Conservation (phyloP, 1,139 yeast species). For the Sporopachydermia cereana region DNA sequence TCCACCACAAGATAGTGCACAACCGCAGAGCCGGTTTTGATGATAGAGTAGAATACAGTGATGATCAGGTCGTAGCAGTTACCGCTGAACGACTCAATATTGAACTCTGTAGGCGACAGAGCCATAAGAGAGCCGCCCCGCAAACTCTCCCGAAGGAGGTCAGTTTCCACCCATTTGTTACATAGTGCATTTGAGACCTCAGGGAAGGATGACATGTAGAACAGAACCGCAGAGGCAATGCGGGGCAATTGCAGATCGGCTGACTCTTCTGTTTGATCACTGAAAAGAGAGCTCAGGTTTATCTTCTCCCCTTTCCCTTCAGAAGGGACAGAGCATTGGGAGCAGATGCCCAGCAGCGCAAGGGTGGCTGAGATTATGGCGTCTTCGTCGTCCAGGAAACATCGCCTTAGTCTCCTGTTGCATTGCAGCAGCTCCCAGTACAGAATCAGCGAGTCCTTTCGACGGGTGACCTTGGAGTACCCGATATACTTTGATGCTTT, state of each 20-base stretch:
- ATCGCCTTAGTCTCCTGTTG: slow-evolving; percentile 28
- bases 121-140: background rate
- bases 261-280: background rate
- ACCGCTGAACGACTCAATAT: slow-evolving; percentile 1
- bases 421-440: slow-evolving; percentile 73
- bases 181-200: background rate
- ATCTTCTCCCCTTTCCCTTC: background rate
- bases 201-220: background rate
- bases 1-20: background rate
- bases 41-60: background rate
- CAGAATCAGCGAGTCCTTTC: slow-evolving; percentile 42
- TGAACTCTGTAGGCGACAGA: slow-evolving; percentile 1
- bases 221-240: background rate
- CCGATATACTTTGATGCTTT: background rate
- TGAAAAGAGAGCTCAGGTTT: no score
- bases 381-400: background rate
- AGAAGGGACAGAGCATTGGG: background rate
- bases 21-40: background rate
- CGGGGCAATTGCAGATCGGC: background rate
- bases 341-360: background rate
- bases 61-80: background rate
- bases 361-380: no score
- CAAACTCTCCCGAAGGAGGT: background rate
- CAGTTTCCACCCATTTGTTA: background rate
- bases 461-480: background rate